phyloP scores from a whole-genome alignment of 306 rosid genomes.

The Pyrus communis region DNA sequence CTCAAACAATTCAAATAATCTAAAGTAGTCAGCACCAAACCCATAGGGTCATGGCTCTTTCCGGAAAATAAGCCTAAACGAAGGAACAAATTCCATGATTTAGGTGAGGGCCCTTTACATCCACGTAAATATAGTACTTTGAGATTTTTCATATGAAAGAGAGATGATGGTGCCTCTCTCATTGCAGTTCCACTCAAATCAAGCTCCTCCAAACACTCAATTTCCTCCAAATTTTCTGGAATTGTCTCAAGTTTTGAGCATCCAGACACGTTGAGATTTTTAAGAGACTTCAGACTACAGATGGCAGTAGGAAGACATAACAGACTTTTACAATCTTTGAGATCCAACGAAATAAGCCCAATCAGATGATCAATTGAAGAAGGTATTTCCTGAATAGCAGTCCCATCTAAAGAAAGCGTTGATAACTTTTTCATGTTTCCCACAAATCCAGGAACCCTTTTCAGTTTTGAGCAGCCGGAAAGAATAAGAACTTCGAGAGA shows the following conservation, averaged over 20 bases:
- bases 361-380: neutral
- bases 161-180: neutral
- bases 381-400: neutral
- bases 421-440: neutral
- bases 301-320: neutral
- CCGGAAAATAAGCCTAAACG: neutral
- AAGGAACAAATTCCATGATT: neutral
- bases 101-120: too few relatives aligned
- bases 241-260: neutral
- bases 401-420: neutral
- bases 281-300: neutral
- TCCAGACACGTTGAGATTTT: neutral
- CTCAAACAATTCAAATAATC: neutral
- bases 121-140: too few relatives aligned
- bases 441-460: slow-evolving; percentile 4
- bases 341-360: neutral
- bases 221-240: neutral
- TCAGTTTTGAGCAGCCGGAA: neutral
- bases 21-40: neutral
- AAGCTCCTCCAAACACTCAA: neutral
- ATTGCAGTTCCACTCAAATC: neutral
- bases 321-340: neutral
- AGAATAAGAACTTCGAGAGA: neutral
- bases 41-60: neutral
- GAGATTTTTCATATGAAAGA: neutral